These are phyloP conservation scores for Tranzscheliella williamsii DNA, from an alignment of 1,284 basidiomycete species.

Conservation along the genomic window DNA sequence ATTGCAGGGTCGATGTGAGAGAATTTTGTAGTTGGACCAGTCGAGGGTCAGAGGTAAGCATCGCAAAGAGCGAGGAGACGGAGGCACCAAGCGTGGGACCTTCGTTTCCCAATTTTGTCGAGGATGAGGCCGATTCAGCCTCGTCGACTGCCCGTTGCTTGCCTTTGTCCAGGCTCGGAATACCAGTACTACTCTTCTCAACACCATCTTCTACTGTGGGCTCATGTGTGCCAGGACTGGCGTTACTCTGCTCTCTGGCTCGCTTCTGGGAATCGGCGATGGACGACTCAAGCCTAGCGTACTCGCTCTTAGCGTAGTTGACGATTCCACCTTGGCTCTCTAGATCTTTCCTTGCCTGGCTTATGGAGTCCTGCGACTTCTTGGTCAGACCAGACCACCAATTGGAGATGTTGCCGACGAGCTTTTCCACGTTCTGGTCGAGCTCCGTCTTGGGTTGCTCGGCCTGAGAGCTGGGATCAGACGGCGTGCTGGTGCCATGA, in stretches of 20 bases:
- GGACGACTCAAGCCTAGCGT: slow-evolving; percentile 43
- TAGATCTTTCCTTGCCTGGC: slow-evolving; percentile 40
- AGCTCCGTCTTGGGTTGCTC: slow-evolving; percentile 28
- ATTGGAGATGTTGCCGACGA: slow-evolving; percentile 49
- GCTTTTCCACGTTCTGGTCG: slow-evolving; percentile 50
- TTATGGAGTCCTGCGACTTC: slow-evolving; percentile 46
- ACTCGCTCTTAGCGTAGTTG: slow-evolving; percentile 40
- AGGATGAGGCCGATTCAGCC: not conserved
- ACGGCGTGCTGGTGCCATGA: slow-evolving; percentile 5
- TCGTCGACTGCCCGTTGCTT: slow-evolving; percentile 27
- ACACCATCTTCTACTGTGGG: not conserved
- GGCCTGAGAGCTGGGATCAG: not conserved
- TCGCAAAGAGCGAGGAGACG: slow-evolving; percentile 28
- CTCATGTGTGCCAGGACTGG: too few relatives aligned
- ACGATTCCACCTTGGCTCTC: slow-evolving; percentile 49
- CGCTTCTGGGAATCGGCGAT: slow-evolving; percentile 45
- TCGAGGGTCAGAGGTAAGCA: slow-evolving; percentile 27
- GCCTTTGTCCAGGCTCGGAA: slow-evolving; percentile 6
- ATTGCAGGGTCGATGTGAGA: slow-evolving; percentile 18
- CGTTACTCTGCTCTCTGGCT: slow-evolving; percentile 32
- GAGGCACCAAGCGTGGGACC: slow-evolving; percentile 23
- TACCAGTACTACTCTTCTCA: not conserved
- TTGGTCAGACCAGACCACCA: slow-evolving; percentile 57
- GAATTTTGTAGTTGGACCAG: slow-evolving; percentile 32
- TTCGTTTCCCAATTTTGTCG: not conserved